A percentile compares a stretch with the other conserved stretches of the same genome.
Conservation (phyloP, 177 flowering plant species). For the Telopea speciosissima region DNA sequence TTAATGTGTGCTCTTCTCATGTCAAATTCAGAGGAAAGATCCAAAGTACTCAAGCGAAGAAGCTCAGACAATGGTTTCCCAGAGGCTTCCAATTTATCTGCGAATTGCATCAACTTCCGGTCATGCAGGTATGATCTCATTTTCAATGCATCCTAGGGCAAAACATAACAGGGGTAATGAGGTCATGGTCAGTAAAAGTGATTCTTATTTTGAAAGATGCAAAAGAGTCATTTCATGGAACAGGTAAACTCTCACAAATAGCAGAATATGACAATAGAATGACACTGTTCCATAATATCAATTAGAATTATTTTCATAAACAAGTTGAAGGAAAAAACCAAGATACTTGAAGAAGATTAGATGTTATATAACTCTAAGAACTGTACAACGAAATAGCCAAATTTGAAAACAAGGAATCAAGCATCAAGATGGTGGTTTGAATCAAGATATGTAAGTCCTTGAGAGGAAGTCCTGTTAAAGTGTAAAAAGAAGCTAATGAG, state of each 20-base stretch:
- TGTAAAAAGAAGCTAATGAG: too few species aligned
- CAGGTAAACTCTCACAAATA: background rate
- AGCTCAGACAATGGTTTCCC: constrained; percentile 52
- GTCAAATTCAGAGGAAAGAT: constrained; percentile 47
- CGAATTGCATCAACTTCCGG: constrained; percentile 58
- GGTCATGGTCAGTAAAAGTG: background rate
- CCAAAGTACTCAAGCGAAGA: constrained; percentile 33
- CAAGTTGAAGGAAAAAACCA: background rate
- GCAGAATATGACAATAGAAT: background rate
- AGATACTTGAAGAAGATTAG: background rate
- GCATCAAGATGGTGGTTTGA: too few species aligned
- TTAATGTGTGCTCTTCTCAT: constrained; percentile 74
- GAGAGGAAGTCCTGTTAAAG: too few species aligned
- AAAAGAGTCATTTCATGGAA: too few species aligned
- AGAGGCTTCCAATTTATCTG: constrained; percentile 53
- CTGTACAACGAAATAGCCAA: too few species aligned
- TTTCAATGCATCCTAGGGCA: constrained; percentile 58
- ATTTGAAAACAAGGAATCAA: too few species aligned
- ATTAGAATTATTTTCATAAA: background rate
- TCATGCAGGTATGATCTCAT: constrained; percentile 76
- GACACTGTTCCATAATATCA: background rate
- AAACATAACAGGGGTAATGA: background rate
- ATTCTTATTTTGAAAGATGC: background rate
- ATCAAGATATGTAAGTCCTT: too few species aligned
- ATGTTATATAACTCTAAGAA: too few species aligned